These are phyloP conservation scores for Isabelozyma heimii DNA, from an alignment of 805 yeast species.

Conservation along the genomic window DNA sequence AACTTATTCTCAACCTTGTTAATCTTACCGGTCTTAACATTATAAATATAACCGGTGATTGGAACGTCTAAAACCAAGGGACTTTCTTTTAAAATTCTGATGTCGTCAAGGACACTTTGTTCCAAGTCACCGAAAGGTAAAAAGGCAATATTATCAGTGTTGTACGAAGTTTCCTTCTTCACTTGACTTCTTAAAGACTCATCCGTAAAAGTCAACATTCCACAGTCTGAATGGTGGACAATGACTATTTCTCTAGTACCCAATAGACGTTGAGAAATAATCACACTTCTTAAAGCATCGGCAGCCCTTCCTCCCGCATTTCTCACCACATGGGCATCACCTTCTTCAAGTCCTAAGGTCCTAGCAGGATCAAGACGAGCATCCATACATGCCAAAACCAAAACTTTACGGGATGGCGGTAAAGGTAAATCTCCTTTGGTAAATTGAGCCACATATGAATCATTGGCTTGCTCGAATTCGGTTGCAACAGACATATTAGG, in stretches of 20 bases:
- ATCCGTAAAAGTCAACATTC: constrained; percentile 41
- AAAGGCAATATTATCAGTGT: constrained; percentile 28
- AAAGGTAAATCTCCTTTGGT: constrained; percentile 31
- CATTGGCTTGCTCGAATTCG: constrained; percentile 23
- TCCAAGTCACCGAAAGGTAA: constrained; percentile 34
- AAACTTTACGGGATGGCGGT: constrained; percentile 36
- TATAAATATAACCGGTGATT: constrained; percentile 36
- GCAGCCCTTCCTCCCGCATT: constrained; percentile 44
- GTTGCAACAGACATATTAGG: constrained; percentile 16
- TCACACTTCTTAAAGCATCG: constrained; percentile 37
- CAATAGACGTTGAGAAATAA: constrained; percentile 38
- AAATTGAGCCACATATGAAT: constrained; percentile 17
- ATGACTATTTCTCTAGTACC: constrained; percentile 40
- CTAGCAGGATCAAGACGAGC: constrained; percentile 39
- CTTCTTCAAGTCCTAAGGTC: constrained; percentile 33
- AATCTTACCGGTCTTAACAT: constrained; percentile 33
- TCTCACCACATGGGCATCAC: constrained; percentile 43
- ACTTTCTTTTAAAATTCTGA: constrained; percentile 22
- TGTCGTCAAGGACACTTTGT: constrained; percentile 35
- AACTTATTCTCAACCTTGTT: constrained; percentile 14
- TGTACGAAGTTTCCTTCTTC: constrained; percentile 25
- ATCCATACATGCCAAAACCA: constrained; percentile 40
- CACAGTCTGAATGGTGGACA: constrained; percentile 43
- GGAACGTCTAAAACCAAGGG: constrained; percentile 35
- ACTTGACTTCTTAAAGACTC: constrained; percentile 24